Base-by-base conservation (phyloP, 306 rosid species). In the Arachis hypogaea region DNA sequence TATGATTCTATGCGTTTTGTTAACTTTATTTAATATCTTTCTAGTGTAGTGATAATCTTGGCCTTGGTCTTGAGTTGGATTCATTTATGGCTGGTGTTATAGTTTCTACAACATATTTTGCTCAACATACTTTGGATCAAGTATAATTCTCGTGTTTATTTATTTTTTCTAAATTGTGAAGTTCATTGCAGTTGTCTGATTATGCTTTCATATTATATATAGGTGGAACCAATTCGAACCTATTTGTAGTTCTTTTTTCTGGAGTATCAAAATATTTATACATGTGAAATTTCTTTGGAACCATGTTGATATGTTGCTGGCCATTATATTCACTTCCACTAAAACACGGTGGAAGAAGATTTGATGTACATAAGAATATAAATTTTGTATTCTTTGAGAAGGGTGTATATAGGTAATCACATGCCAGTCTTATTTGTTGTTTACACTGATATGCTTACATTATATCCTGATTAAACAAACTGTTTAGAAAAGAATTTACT, bases 171-270 rank as follows among this genome's bases (percentile, higher is more conserved):
- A 22, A 22, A 22, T 22, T 22, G 28, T 22, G 28, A 22, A 22
- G 28, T 22, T 22, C 28, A 22, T 22, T 22, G 28, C 28, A 22
- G 1, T 22, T 22, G 28, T 22, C 1, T 22, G 28, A 22, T 22
- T 22, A 22, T 22, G 28, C 28, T 22, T 22, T 22, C 78, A 18
- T 67, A 54, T 80, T 82, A 69, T 22, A 22, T 22, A 22, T 61
- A 94, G 99, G 97, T 94, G 88, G 99, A 94, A 77, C 97, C 99
- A 63, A 90, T 94, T 65, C 99, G 99, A 94, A 94, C 80, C 86
- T 94, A 22, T 94, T 94, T 85, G 97, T 97, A 45, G 99, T 97
- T 79, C 91, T 22, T 94, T 72, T 87, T 95, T 94, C 72, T 92
- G 97, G 40, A 92, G 99, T 86, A 94, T 94, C 69, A 98, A 96